Evolutionary conservation across 2,329 filamentous ascomycete genomes (phyloP).

Genomic region (Colletotrichum eleusines): DNA sequence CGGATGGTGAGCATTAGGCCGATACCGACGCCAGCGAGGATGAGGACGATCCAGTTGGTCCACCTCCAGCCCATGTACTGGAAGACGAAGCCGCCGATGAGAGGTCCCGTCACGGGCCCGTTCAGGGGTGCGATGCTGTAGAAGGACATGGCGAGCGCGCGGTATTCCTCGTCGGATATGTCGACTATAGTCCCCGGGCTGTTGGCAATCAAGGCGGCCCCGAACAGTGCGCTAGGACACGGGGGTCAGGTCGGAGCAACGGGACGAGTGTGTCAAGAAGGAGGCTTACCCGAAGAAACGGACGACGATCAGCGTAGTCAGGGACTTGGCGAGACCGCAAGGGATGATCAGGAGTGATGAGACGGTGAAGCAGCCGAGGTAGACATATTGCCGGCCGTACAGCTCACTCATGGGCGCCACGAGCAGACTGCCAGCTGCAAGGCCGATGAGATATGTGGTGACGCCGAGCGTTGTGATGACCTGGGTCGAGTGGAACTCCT

Average conservation of each 20-base stretch:
- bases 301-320: constrained; percentile 76
- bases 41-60: constrained; percentile 85
- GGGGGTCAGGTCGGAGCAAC: constrained; percentile 44
- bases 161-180: constrained; percentile 82
- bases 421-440: constrained; percentile 78
- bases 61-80: constrained; percentile 88
- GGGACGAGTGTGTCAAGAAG: constrained; percentile 38
- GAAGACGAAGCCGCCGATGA: constrained; percentile 85
- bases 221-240: constrained; percentile 63
- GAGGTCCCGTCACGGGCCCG: constrained; percentile 68
- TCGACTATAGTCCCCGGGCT: constrained; percentile 86
- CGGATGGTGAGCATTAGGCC: constrained; percentile 69
- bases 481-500: constrained; percentile 71
- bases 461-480: constrained; percentile 79
- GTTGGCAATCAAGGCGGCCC: constrained; percentile 85
- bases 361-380: constrained; percentile 71
- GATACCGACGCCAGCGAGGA: constrained; percentile 74
- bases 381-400: constrained; percentile 76
- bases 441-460: constrained; percentile 81
- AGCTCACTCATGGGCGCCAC: constrained; percentile 81
- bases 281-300: constrained; percentile 75
- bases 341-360: constrained; percentile 80
- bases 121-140: constrained; percentile 90
- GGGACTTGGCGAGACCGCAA: constrained; percentile 75
- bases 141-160: constrained; percentile 84